Percentiles rank a stretch among this genome's conserved stretches.
These are phyloP conservation scores for Chrysochromulina tobinii DNA, from an alignment of 78 protist genomes.

Conservation along the genomic window DNA sequence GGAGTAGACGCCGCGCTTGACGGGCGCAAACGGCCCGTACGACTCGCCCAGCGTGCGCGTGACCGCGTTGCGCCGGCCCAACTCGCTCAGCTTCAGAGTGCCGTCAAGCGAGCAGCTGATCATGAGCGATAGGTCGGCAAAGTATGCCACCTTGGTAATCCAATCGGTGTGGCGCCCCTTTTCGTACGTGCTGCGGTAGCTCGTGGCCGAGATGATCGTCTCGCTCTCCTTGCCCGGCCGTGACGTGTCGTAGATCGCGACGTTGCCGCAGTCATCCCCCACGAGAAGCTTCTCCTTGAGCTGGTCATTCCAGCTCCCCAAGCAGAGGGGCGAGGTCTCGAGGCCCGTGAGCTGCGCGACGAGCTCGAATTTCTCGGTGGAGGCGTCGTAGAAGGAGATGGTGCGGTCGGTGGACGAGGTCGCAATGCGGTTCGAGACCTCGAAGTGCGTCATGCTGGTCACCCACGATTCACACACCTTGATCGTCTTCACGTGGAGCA, in stretches of 20 bases:
- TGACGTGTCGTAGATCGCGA: neutral
- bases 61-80: too few species aligned
- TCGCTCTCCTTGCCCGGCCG: neutral
- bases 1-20: too few species aligned
- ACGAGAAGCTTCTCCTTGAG: neutral
- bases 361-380: neutral
- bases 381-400: neutral
- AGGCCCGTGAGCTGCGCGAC: neutral
- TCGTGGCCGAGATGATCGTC: too few species aligned
- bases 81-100: too few species aligned
- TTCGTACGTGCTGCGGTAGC: too few species aligned
- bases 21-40: too few species aligned
- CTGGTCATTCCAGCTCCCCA: neutral
- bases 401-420: neutral
- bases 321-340: neutral
- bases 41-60: too few species aligned
- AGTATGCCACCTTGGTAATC: neutral
- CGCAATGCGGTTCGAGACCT: neutral
- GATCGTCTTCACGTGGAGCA: neutral
- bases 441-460: neutral
- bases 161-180: conserved; percentile 7
- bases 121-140: neutral
- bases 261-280: neutral
- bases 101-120: too few species aligned
- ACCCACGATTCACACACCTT: neutral